Conservation (phyloP, 2,329 filamentous ascomycete species). For the Penicillium sp. region DNA sequence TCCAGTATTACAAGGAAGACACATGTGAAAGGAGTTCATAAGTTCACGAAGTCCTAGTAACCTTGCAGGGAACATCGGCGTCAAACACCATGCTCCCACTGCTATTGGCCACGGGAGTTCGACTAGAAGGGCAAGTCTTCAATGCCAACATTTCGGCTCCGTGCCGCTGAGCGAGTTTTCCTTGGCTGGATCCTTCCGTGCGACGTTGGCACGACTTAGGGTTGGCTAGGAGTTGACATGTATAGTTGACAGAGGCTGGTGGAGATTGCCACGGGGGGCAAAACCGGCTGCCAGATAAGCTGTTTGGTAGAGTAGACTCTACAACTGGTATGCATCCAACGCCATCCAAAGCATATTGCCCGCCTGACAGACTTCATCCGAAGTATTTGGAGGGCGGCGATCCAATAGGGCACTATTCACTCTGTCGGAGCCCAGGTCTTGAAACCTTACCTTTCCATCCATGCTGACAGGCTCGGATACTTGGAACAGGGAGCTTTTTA, state of each 20-base stretch:
- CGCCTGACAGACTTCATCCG: slow-evolving; percentile 10
- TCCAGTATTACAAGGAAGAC: slow-evolving; percentile 17
- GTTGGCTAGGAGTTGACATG: slow-evolving; percentile 16
- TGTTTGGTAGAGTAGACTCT: slow-evolving; percentile 1
- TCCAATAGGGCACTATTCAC: slow-evolving; percentile 3
- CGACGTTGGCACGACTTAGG: slow-evolving; percentile 11
- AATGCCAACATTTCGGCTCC: slow-evolving; percentile 12
- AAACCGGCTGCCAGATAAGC: neutral
- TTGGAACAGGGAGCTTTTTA: slow-evolving; percentile 1
- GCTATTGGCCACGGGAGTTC: slow-evolving; percentile 8
- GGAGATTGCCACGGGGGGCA: slow-evolving; percentile 6
- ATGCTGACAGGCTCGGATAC: slow-evolving; percentile 6
- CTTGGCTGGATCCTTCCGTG: slow-evolving; percentile 14
- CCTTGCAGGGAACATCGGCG: slow-evolving; percentile 7
- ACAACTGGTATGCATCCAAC: slow-evolving; percentile 11
- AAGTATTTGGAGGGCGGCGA: neutral
- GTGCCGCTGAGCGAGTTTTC: slow-evolving; percentile 18
- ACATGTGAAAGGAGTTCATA: slow-evolving; percentile 25
- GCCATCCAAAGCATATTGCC: slow-evolving; percentile 15
- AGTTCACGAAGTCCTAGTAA: slow-evolving; percentile 15
- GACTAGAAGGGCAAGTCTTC: slow-evolving; percentile 22
- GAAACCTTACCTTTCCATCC: slow-evolving; percentile 4
- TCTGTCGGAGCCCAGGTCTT: slow-evolving; percentile 5
- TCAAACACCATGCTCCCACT: neutral
- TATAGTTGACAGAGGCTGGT: slow-evolving; percentile 14